Conservation (phyloP, 164 flowering plant species). For the Aristolochia californica region DNA sequence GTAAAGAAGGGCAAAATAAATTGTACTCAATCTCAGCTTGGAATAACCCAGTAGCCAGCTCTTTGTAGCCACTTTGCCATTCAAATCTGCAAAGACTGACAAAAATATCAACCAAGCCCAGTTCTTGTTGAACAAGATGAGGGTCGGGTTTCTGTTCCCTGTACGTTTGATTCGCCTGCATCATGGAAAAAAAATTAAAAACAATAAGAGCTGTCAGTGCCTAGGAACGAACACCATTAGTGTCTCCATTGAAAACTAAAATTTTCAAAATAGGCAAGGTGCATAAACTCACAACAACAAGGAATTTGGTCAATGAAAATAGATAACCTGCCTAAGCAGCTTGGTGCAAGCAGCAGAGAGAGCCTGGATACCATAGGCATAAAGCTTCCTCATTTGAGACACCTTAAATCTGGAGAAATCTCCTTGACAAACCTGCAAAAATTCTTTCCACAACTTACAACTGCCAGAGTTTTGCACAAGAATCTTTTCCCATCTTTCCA, state of each 20-base stretch:
- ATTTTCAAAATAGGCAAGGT: neutral
- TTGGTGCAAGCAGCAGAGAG: slow-evolving; percentile 60
- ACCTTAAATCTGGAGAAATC: slow-evolving; percentile 93
- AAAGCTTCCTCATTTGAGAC: slow-evolving; percentile 70
- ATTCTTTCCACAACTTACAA: slow-evolving; percentile 81
- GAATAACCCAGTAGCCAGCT: slow-evolving; percentile 80
- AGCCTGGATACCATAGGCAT: slow-evolving; percentile 81
- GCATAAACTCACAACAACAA: neutral
- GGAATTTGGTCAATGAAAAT: slow-evolving; percentile 5
- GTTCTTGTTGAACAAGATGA: slow-evolving; percentile 44
- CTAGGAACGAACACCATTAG: neutral
- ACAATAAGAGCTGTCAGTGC: neutral
- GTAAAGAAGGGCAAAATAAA: slow-evolving; percentile 74
- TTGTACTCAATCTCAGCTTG: slow-evolving; percentile 86
- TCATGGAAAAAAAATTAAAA: slow-evolving; percentile 2
- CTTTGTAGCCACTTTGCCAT: slow-evolving; percentile 95
- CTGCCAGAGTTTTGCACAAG: slow-evolving; percentile 71
- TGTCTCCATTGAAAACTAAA: neutral
- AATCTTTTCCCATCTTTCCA: slow-evolving; percentile 75
- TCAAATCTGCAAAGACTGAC: slow-evolving; percentile 79
- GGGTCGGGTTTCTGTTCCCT: slow-evolving; percentile 23
- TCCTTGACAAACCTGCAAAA: slow-evolving; percentile 59
- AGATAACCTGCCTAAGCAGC: slow-evolving; percentile 91
- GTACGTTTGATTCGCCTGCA: slow-evolving; percentile 41
- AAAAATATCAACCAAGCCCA: slow-evolving; percentile 74